Conservation (phyloP, 2,329 filamentous ascomycete genomes). For the Leptographium flavum region DNA sequence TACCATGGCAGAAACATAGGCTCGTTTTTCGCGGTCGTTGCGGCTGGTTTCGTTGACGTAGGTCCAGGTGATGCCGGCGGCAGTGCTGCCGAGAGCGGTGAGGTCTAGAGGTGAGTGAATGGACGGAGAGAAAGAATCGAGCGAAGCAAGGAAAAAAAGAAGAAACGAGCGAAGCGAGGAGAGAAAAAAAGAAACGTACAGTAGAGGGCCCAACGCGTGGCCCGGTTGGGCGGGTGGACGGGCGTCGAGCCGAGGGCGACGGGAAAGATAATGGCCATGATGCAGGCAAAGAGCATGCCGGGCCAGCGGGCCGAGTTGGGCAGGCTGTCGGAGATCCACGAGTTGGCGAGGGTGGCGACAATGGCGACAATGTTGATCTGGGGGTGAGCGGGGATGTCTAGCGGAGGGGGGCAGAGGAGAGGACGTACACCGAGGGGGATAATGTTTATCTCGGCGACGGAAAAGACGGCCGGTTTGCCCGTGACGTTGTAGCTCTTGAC, state of each 20-base stretch:
- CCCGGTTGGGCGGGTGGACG: conserved; percentile 12
- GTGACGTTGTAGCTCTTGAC: conserved; percentile 15
- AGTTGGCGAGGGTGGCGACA: conserved; percentile 11
- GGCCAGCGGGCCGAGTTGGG: conserved; percentile 14
- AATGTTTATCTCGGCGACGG: conserved; percentile 15
- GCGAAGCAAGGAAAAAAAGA: too few species aligned
- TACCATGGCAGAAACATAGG: conserved; percentile 16
- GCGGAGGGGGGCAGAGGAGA: background rate
- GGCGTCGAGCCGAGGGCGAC: conserved; percentile 14
- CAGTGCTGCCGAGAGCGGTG: conserved; percentile 10
- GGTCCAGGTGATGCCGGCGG: conserved; percentile 15
- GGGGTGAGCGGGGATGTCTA: background rate
- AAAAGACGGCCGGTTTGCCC: conserved; percentile 11
- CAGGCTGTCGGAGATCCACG: conserved; percentile 15
- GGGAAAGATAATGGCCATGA: conserved; percentile 15
- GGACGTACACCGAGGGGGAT: conserved; percentile 14
- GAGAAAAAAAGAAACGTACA: conserved; percentile 6
- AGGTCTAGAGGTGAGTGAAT: too few species aligned
- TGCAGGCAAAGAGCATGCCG: conserved; percentile 14
- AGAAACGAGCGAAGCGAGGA: background rate
- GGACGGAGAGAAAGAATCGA: background rate
- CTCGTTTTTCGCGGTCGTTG: conserved; percentile 15
- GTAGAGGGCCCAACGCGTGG: conserved; percentile 13
- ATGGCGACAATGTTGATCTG: conserved; percentile 15
- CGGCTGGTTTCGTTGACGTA: conserved; percentile 15